Conservation (phyloP, 2,329 filamentous ascomycete species). For the Pseudonectria foliicola region DNA sequence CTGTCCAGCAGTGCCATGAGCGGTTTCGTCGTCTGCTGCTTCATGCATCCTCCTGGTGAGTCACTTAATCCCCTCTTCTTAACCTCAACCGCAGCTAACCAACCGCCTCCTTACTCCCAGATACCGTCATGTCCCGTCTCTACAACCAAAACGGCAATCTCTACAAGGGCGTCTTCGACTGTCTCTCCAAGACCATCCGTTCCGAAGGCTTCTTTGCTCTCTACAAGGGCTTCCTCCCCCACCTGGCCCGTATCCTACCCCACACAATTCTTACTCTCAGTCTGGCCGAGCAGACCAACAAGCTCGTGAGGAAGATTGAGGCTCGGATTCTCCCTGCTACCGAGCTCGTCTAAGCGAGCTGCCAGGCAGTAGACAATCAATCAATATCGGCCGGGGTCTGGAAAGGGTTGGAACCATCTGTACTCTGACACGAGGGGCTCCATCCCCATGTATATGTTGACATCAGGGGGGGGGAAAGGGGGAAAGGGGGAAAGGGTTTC, state of each 20-base stretch:
- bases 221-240: conserved; percentile 96
- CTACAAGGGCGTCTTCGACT: conserved; percentile 92
- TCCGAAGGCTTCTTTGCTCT: conserved; percentile 89
- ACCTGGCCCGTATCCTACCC: conserved; percentile 86
- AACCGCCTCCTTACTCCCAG: conserved; percentile 30
- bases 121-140: conserved; percentile 97
- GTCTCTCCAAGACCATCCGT: conserved; percentile 79
- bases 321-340: conserved; percentile 40
- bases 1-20: conserved; percentile 81
- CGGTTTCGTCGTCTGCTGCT: conserved; percentile 91
- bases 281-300: conserved; percentile 95
- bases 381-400: not conserved
- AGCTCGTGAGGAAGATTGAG: conserved; percentile 77
- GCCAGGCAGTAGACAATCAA: not conserved
- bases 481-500: not conserved
- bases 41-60: conserved; percentile 93
- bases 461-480: conserved; percentile 4
- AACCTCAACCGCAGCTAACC: conserved; percentile 4
- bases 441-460: conserved; percentile 5
- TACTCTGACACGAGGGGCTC: not conserved
- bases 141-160: conserved; percentile 98
- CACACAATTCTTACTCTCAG: conserved; percentile 92
- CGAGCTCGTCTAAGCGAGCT: conserved; percentile 17
- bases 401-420: not conserved
- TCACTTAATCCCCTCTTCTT: conserved; percentile 2